Conservation (phyloP, 2,329 filamentous ascomycete species). For the Venturia aucupariae region DNA sequence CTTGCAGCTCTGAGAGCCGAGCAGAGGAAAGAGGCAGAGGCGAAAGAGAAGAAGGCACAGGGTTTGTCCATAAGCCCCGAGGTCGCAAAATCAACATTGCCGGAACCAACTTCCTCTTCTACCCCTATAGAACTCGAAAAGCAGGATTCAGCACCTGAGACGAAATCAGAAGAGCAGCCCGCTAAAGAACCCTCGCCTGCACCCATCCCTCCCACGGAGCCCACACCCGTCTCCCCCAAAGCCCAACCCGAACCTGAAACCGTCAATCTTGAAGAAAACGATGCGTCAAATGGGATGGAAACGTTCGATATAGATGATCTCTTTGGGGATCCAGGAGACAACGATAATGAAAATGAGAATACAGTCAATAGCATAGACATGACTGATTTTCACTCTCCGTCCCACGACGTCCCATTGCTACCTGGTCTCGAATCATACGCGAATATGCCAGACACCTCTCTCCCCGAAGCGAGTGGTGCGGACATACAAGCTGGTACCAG, state of each 20-base stretch:
- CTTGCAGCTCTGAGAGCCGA: conserved; percentile 21
- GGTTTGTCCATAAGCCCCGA: conserved; percentile 25
- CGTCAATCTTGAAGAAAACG: conserved; percentile 3
- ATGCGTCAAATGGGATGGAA: conserved; percentile 20
- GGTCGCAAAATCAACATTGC: conserved; percentile 18
- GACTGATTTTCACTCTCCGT: conserved; percentile 16
- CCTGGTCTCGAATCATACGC: conserved; percentile 35
- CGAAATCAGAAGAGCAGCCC: conserved; percentile 13
- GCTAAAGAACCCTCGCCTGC: conserved; percentile 13
- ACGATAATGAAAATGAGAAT: background rate
- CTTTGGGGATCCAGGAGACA: conserved; percentile 24
- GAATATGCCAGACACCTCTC: conserved; percentile 19
- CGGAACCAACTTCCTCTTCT: background rate
- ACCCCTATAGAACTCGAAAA: conserved; percentile 8
- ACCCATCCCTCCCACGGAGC: conserved; percentile 10
- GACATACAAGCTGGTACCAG: background rate
- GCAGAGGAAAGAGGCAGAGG: conserved; percentile 11
- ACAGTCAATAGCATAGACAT: conserved; percentile 11
- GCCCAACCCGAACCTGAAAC: background rate
- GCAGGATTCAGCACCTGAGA: conserved; percentile 10
- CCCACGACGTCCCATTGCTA: conserved; percentile 27
- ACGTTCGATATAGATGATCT: conserved; percentile 25
- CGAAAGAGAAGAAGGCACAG: conserved; percentile 14
- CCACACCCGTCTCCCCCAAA: conserved; percentile 5
- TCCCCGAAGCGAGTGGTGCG: background rate